phyloP scores from a whole-genome alignment of 257 asterid species.

The Scutellaria baicalensis region DNA sequence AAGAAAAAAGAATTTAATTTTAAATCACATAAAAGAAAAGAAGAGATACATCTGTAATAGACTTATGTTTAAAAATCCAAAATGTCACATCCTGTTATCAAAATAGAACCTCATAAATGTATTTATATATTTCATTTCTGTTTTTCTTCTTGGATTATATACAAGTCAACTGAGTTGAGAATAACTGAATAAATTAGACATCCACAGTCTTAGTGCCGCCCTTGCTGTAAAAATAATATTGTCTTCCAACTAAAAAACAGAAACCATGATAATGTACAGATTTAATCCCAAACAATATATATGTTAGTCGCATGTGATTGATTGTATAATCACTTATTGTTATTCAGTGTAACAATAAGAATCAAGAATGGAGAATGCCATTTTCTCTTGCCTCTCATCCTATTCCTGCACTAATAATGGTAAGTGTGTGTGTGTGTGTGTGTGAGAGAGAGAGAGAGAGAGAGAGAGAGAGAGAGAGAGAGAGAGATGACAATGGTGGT shows the following conservation, averaged over 20 bases:
- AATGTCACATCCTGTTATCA: too few relatives aligned
- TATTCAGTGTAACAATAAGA: too few relatives aligned
- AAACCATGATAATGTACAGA: not conserved
- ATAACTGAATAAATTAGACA: not conserved
- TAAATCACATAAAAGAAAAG: too few relatives aligned
- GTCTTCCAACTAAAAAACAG: not conserved
- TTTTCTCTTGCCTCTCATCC: constrained; percentile 6
- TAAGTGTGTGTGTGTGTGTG: not conserved
- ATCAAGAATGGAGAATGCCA: constrained; percentile 13
- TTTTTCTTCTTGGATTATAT: constrained; percentile 16
- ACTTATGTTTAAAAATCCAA: too few relatives aligned
- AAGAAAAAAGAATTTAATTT: too few relatives aligned
- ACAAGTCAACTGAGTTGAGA: constrained; percentile 16
- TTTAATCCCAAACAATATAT: not conserved
- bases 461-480: too few relatives aligned
- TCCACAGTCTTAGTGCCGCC: not conserved
- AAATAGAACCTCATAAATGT: not conserved
- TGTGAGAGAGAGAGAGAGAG: not conserved
- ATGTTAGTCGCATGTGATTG: not conserved
- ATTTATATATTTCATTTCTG: not conserved
- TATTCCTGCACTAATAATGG: constrained; percentile 13
- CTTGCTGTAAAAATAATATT: not conserved
- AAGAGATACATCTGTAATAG: too few relatives aligned
- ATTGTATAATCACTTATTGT: not conserved
- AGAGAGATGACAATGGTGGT: not conserved